Conservation (phyloP, 805 yeast genomes). For the Candida maris region DNA sequence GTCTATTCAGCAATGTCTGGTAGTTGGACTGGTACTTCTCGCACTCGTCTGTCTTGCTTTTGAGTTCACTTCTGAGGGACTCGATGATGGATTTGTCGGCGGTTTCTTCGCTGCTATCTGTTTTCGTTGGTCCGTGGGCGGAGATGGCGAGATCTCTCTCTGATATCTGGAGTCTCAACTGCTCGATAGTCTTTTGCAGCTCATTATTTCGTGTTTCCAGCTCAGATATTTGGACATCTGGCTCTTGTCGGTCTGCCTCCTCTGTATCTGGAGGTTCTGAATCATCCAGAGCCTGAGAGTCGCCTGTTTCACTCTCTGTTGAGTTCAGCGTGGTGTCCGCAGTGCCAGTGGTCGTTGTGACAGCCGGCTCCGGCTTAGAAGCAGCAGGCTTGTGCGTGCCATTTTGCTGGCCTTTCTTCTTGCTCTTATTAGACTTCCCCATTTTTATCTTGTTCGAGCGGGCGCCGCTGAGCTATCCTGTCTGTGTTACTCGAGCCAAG, state of each 20-base stretch:
- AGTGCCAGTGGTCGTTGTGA: background rate
- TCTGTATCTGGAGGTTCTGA: background rate
- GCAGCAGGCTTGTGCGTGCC: background rate
- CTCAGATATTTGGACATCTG: background rate
- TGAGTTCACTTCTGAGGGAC: slow-evolving; percentile 29
- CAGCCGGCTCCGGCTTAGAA: background rate
- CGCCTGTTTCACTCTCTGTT: background rate
- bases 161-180: slow-evolving; percentile 3
- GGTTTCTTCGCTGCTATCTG: background rate
- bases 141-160: slow-evolving; percentile 3
- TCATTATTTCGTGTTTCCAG: background rate
- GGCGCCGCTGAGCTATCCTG: too few relatives aligned
- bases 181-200: background rate
- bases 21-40: slow-evolving; percentile 57
- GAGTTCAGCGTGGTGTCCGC: background rate
- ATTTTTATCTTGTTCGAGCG: too few relatives aligned
- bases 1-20: slow-evolving; percentile 55
- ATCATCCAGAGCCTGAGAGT: background rate
- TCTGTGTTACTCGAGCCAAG: too few relatives aligned
- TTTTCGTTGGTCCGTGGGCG: background rate
- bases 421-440: slow-evolving; percentile 7
- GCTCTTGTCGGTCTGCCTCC: background rate
- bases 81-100: slow-evolving; percentile 4
- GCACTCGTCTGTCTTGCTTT: slow-evolving; percentile 44
- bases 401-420: slow-evolving; percentile 3